Evolutionary conservation across 2,329 filamentous ascomycete genomes (phyloP), one percentile per base, ranked within the genome.

Genomic region (Metarhizium rileyi): DNA sequence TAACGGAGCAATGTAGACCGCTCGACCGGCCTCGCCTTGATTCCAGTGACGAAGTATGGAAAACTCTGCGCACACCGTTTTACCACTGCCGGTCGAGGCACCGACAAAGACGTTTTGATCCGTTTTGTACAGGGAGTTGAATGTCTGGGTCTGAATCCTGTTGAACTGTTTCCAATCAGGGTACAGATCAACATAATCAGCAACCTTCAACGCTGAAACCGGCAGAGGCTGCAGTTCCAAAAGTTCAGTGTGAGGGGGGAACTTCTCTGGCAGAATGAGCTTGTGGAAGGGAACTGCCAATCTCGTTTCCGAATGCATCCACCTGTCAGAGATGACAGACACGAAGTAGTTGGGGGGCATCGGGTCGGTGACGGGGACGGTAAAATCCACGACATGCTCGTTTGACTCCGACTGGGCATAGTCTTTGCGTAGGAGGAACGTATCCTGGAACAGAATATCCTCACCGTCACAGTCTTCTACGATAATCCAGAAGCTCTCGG

Each of bases 271-370:
- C 5, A 98, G 76, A 41, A 95, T 86, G 26, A 98, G 76, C 65
- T 96, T 96, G 65, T 95, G 87, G 72, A 98, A 97, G 1, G 90
- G 91, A 2, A 98, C 86, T 0, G 91, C 86, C 48, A 98, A 74
- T 63, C 90, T 90, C 1, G 90, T 95, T 70, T 98, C 90, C 1
- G 91, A 89, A 64, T 95, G 89, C 89, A 98, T 96, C 93, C 93
- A 98, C 57, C 93, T 79, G 66, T 98, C 93, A 3, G 91, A 97
- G 20, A 96, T 72, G 36, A 98, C 80, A 0, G 90, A 93, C 60
- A 98, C 89, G 70, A 98, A 98, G 71, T 98, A 98, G 66, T 98
- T 95, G 0, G 94, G 93, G 14, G 93, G 93, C 87, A 97, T 95
- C 0, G 94, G 94, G 58, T 98, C 93, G 0, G 89, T 90, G 57